Evolutionary conservation across 768 basidiomycete species (phyloP), one percentile per base, ranked within the genome.

Genomic region (Cystobasidium onofrii): DNA sequence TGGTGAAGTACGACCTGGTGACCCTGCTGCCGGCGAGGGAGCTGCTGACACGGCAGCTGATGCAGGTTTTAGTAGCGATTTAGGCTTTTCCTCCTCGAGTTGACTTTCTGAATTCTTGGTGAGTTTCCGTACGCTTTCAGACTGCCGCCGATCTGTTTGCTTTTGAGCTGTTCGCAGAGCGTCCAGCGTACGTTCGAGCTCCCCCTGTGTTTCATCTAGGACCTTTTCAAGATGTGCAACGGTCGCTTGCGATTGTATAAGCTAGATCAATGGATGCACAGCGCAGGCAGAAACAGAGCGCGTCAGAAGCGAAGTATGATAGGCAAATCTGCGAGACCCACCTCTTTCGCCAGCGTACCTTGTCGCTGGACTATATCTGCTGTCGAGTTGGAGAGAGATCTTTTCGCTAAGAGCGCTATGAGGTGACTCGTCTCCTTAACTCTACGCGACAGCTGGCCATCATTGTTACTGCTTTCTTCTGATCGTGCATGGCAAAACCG

Each of bases 91-190:
- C 3, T 27, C 63, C 10, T 36, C 6, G 10, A 12, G 2, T 41
- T 46, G 36, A 25, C 63, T 50, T 54, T 46, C 23, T 17, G 25
- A 9, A 23, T 57, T 60, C 4, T 76, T 76, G 43, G 78, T 77
- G 27, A 80, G 39, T 29, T 74, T 75, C 0, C 75, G 76, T n/a
- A 79, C 78, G 29, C 77, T 77, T 27, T 61, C 39, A 12, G 73
- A 76, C 54, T 75, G 72, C 29, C 69, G 44, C 20, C 80, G 74
- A 33, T 79, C 79, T 27, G 76, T 65, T 52, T 75, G 72, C 76
- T 76, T 78, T 65, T 81, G 79, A 33, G 78, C 77, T 27, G 66
- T 54, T n/a, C 75, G 46, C 52, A 80, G 70, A 6, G 67, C 63
- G 7, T 54, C 61, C n/a, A 75, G 72, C 13, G 77, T 76, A 23